Conservation (phyloP, 108 stramenopile species). For the Craspedostauros australis region DNA sequence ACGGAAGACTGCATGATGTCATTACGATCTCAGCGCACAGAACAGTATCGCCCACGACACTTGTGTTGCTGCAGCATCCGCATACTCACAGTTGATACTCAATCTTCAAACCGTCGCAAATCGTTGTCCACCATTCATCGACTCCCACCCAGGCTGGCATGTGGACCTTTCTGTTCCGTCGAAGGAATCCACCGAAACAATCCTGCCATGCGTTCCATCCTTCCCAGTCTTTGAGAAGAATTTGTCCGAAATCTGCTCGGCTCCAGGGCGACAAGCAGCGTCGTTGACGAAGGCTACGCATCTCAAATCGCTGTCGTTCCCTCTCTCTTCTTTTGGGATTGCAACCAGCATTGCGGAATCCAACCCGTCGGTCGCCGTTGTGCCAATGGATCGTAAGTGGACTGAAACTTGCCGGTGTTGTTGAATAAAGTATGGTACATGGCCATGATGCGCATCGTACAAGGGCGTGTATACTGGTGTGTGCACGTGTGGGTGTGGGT, state of each 20-base stretch:
- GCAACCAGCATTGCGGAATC: conserved; percentile 46
- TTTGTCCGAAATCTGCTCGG: conserved; percentile 37
- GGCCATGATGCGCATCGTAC: no score
- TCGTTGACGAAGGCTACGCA: conserved; percentile 23
- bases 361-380: conserved; percentile 12
- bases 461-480: no score
- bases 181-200: neutral
- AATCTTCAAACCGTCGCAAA: no score
- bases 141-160: conserved; percentile 31
- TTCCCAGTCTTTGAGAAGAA: conserved; percentile 23
- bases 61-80: no score
- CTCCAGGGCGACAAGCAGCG: conserved; percentile 44
- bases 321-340: conserved; percentile 28
- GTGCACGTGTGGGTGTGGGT: no score
- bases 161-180: conserved; percentile 27
- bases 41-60: no score
- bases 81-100: no score
- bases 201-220: conserved; percentile 28
- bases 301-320: conserved; percentile 24
- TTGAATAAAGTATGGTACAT: neutral
- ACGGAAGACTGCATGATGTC: no score
- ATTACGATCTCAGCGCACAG: no score
- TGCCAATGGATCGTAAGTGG: conserved; percentile 9
- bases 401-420: neutral
- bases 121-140: no score